Conservation (phyloP, 2,329 filamentous ascomycete species). For the Lecanicillium sp. region DNA sequence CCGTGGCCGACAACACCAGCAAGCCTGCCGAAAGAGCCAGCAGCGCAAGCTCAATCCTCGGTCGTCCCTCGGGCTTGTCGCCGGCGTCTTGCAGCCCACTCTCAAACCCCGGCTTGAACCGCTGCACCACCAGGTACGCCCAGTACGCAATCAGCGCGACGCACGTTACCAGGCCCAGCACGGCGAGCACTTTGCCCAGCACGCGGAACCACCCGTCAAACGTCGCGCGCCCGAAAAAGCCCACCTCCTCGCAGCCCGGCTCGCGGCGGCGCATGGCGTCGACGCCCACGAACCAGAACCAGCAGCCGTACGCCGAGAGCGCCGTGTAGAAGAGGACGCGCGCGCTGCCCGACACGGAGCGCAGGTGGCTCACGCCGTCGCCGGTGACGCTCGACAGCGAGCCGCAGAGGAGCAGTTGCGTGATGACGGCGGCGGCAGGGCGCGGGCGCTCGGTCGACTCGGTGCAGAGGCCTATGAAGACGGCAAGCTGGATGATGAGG, state of each 20-base stretch:
- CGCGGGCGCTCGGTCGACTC: constrained; percentile 16
- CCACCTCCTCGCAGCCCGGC: constrained; percentile 12
- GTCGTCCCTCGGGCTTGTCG: constrained; percentile 6
- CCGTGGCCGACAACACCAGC: constrained; percentile 17
- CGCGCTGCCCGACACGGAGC: constrained; percentile 18
- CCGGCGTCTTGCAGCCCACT: constrained; percentile 12
- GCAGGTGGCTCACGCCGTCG: constrained; percentile 20
- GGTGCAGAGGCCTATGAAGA: constrained; percentile 24
- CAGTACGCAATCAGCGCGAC: constrained; percentile 8
- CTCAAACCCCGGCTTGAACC: constrained; percentile 14
- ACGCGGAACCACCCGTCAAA: constrained; percentile 19
- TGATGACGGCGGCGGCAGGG: constrained; percentile 20
- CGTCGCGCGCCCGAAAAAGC: constrained; percentile 17
- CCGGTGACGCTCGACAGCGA: constrained; percentile 22
- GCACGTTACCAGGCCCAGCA: constrained; percentile 17
- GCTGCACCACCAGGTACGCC: constrained; percentile 3
- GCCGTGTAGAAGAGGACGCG: constrained; percentile 20
- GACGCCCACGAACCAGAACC: constrained; percentile 21
- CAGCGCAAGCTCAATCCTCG: constrained; percentile 19
- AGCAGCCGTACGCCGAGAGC: constrained; percentile 19
- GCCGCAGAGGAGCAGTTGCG: constrained; percentile 22
- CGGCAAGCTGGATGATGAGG: constrained; percentile 24
- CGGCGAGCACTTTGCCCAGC: constrained; percentile 16
- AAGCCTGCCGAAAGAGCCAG: constrained; percentile 18
- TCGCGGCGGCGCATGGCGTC: constrained; percentile 15